These are phyloP conservation scores for Stephania cephalantha DNA, from an alignment of 164 flowering plant species.

Conservation along the genomic window DNA sequence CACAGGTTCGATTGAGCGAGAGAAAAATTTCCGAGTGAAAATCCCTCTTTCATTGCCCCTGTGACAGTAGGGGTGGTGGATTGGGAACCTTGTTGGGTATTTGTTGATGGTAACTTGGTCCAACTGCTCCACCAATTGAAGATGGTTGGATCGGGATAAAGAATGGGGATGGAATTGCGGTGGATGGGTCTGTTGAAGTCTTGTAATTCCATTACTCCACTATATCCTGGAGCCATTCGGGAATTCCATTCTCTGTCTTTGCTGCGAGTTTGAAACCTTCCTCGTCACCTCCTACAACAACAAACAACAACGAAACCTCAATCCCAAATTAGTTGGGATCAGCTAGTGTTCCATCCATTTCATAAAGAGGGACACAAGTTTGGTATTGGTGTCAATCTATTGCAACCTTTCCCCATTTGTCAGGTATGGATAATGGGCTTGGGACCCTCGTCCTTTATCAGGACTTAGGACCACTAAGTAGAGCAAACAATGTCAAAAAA, in stretches of 20 bases:
- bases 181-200: slow-evolving; percentile 8
- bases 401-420: too few species aligned
- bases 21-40: too few species aligned
- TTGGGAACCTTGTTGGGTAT: slow-evolving; percentile 14
- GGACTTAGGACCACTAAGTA: too few species aligned
- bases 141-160: slow-evolving; percentile 13
- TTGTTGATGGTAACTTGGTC: slow-evolving; percentile 30
- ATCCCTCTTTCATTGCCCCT: too few species aligned
- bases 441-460: too few species aligned
- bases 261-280: slow-evolving; percentile 36
- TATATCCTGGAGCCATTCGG: slow-evolving; percentile 9
- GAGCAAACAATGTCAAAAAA: too few species aligned
- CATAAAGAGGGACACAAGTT: not conserved
- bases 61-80: slow-evolving; percentile 57
- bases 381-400: too few species aligned
- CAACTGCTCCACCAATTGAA: slow-evolving; percentile 22
- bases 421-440: too few species aligned
- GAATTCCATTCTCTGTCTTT: slow-evolving; percentile 14
- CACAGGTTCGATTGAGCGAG: too few species aligned
- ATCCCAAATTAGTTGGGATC: not conserved
- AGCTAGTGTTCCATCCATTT: not conserved
- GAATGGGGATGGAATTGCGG: slow-evolving; percentile 48
- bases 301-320: too few species aligned
- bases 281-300: not conserved
- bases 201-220: slow-evolving; percentile 17